Evolutionary conservation across 345 rosid species (phyloP).

Genomic region (Salix brachista): DNA sequence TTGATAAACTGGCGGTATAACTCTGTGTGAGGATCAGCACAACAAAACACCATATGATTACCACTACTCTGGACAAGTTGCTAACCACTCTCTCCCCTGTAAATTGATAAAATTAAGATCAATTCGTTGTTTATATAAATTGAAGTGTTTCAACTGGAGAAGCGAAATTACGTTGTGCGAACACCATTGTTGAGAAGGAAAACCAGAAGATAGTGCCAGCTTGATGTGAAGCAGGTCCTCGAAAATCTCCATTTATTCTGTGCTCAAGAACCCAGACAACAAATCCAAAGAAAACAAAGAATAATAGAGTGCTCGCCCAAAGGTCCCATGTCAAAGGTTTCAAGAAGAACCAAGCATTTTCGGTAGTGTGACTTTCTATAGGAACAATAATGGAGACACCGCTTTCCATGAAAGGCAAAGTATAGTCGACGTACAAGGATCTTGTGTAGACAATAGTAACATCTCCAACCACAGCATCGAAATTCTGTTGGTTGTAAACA

Average conservation of each 20-base stretch:
- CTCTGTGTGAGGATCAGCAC: slow-evolving; percentile 53
- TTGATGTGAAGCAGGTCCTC: slow-evolving; percentile 45
- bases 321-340: slow-evolving; percentile 59
- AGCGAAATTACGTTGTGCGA: slow-evolving; percentile 31
- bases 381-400: slow-evolving; percentile 72
- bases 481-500: slow-evolving; percentile 21
- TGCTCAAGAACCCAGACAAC: slow-evolving; percentile 72
- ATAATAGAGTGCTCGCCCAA: slow-evolving; percentile 51
- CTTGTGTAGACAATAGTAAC: slow-evolving; percentile 43
- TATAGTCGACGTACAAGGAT: slow-evolving; percentile 50
- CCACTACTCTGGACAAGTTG: slow-evolving; percentile 43
- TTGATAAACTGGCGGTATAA: slow-evolving; percentile 65
- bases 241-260: slow-evolving; percentile 57
- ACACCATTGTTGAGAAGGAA: slow-evolving; percentile 68
- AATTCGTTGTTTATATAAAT: neutral
- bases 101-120: neutral
- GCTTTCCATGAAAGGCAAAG: slow-evolving; percentile 61
- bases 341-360: slow-evolving; percentile 61
- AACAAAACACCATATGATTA: slow-evolving; percentile 59
- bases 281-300: slow-evolving; percentile 52
- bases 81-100: slow-evolving; percentile 58
- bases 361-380: slow-evolving; percentile 24
- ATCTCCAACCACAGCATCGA: slow-evolving; percentile 67
- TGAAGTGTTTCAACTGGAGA: neutral
- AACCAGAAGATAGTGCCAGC: slow-evolving; percentile 59